Percentiles rank a stretch among this genome's conserved stretches.
These are phyloP conservation scores for Collybiopsis luxurians DNA, from an alignment of 768 basidiomycete species.

Conservation along the genomic window DNA sequence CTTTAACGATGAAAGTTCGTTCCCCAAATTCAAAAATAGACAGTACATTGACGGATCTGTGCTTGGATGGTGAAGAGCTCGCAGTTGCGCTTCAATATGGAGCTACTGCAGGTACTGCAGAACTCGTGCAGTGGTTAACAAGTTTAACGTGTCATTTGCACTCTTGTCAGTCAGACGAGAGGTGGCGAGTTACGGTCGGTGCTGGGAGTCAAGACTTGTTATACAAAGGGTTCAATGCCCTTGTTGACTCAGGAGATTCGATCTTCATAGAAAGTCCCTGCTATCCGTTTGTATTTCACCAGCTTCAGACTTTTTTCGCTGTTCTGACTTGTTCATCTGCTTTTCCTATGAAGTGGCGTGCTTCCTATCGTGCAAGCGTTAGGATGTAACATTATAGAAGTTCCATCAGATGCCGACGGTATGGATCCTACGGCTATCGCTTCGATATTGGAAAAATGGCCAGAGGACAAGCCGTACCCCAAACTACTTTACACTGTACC, in stretches of 20 bases:
- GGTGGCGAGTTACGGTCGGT: conserved; percentile 78
- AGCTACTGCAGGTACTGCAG: conserved; percentile 62
- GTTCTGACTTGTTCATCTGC: conserved; percentile 9
- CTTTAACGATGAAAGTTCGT: conserved; percentile 62
- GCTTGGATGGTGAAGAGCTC: conserved; percentile 57
- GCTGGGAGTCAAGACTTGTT: conserved; percentile 87
- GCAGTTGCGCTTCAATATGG: conserved; percentile 72
- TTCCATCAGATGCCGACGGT: conserved; percentile 74
- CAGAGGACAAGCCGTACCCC: conserved; percentile 63
- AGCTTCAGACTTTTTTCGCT: neutral
- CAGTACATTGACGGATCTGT: conserved; percentile 42
- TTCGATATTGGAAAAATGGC: conserved; percentile 72
- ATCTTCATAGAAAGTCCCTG: conserved; percentile 81
- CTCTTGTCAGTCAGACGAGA: conserved; percentile 52
- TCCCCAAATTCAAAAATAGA: conserved; percentile 36
- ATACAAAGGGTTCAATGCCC: conserved; percentile 72
- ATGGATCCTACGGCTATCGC: conserved; percentile 59
- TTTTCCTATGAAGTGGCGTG: conserved; percentile 45
- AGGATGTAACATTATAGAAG: conserved; percentile 62
- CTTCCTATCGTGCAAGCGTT: conserved; percentile 58
- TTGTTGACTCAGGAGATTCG: conserved; percentile 77
- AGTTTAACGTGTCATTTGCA: conserved; percentile 72
- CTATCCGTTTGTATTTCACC: conserved; percentile 57
- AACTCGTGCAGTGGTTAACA: conserved; percentile 65
- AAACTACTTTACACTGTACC: conserved; percentile 81